Conservation (phyloP, 2,329 filamentous ascomycete species). For the Aureobasidium lini region DNA sequence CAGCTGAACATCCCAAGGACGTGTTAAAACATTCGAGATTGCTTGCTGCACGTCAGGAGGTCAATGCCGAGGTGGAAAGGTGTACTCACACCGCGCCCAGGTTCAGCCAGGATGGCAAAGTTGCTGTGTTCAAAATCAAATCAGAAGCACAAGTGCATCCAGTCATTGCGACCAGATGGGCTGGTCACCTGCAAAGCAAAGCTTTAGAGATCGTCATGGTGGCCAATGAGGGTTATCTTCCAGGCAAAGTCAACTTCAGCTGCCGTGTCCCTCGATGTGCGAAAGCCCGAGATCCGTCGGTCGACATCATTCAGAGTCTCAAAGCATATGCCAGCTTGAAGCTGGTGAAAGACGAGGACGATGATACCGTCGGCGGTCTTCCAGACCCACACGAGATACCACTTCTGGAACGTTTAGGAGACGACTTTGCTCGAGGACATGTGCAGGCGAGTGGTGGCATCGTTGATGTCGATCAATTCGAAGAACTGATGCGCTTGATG, state of each 20-base stretch:
- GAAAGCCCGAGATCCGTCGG: constrained; percentile 44
- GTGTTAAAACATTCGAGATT: constrained; percentile 45
- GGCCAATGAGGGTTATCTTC: constrained; percentile 59
- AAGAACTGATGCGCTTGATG: constrained; percentile 55
- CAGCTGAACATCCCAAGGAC: constrained; percentile 43
- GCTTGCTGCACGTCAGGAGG: constrained; percentile 48
- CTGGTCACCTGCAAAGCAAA: constrained; percentile 50
- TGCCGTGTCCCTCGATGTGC: constrained; percentile 55
- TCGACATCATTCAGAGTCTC: constrained; percentile 57
- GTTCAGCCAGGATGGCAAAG: constrained; percentile 54
- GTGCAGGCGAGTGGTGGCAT: constrained; percentile 62
- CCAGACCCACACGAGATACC: constrained; percentile 17
- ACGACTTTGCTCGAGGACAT: constrained; percentile 59
- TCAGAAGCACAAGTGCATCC: constrained; percentile 58
- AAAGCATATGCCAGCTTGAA: constrained; percentile 40
- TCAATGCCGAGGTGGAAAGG: constrained; percentile 53
- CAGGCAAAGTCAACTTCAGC: constrained; percentile 59
- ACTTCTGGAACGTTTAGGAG: constrained; percentile 47
- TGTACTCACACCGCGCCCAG: constrained; percentile 56
- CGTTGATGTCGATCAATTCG: constrained; percentile 53
- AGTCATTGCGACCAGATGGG: constrained; percentile 61
- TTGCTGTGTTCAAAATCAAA: constrained; percentile 56
- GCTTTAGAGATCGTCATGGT: constrained; percentile 58
- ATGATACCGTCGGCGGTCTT: background rate
- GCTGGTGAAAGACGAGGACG: constrained; percentile 14